A percentile compares a stretch with the other conserved stretches of the same genome.
Evolutionary conservation across 2,329 filamentous ascomycete genomes (phyloP).

Genomic region (Acephala macrosclerotiorum): DNA sequence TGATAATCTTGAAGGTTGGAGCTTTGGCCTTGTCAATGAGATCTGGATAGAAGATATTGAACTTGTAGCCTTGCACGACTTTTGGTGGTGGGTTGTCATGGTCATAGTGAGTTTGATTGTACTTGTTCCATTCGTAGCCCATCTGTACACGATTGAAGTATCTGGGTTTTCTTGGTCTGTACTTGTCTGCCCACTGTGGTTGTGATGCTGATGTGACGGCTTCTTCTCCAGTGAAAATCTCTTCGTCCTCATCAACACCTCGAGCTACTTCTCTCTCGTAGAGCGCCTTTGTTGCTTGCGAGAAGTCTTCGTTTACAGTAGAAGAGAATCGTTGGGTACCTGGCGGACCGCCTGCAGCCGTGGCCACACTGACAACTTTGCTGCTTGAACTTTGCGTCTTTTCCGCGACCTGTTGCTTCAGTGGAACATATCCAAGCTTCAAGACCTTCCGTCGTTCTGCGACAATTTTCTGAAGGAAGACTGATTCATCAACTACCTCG

Average conservation of each 20-base stretch:
- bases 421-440: conserved; percentile 73
- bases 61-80: conserved; percentile 98
- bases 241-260: conserved; percentile 91
- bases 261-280: conserved; percentile 94
- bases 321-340: conserved; percentile 74
- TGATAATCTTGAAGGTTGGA: conserved; percentile 94
- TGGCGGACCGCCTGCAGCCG: conserved; percentile 54
- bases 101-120: conserved; percentile 99
- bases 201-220: conserved; percentile 69
- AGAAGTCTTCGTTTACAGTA: conserved; percentile 78
- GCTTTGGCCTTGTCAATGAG: conserved; percentile 94
- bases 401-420: conserved; percentile 52
- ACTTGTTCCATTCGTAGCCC: conserved; percentile 99
- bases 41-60: conserved; percentile 99
- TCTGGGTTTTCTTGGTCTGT: conserved; percentile 87
- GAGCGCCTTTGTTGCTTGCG: conserved; percentile 83
- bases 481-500: conserved; percentile 62
- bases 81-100: conserved; percentile 98
- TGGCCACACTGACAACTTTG: conserved; percentile 45
- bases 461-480: conserved; percentile 63
- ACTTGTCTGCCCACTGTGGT: conserved; percentile 83
- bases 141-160: conserved; percentile 99
- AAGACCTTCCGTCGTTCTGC: conserved; percentile 66
- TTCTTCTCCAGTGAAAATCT: conserved; percentile 93
- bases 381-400: conserved; percentile 44